Evolutionary conservation across 768 basidiomycete genomes (phyloP), one percentile per base, ranked within the genome.

Genomic region (Pulveroboletus sp.): DNA sequence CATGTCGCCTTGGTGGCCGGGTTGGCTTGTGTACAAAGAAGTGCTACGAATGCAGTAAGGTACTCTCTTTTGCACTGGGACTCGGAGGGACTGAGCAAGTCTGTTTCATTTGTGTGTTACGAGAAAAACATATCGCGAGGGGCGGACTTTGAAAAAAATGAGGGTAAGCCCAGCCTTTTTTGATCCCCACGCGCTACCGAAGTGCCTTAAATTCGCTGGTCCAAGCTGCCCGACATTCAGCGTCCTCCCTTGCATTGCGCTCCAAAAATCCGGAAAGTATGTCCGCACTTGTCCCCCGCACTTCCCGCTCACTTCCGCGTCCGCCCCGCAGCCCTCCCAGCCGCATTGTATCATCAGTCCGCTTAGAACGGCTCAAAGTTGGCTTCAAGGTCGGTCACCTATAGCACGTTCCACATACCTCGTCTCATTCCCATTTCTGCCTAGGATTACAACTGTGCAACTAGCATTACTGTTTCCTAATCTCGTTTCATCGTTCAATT

Each of bases 261-360:
- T 57, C 51, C 57, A 58, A 63, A 71, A 67, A 59, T 38, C 47
- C 26, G 51, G 57, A 78, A 80, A 73, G 78, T 78, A 76, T 56
- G 54, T 68, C 62, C 51, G 58, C 51, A 43, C 41, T 59, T 45
- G 47, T 55, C n/a, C 47, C 41, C 58, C 23, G 16, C 6, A n/a
- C 54, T 19, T 38, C 54, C 48, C 40, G n/a, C 56, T 56, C 52
- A 58, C 55, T 49, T 51, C 52, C 14, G 58, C 46, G 46, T 62
- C 62, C 65, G 51, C 51, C 51, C 49, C 16, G 14, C 47, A 72
- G 77, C 74, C 72, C 68, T 63, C 71, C 63, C 68, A 73, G 76
- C 79, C 77, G 70, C 73, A 76, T 80, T 90, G 87, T 90, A 90
- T 65, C 83, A 89, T 76, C 86, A 88, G 73, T 81, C 77, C 79